Conservation (phyloP, 140 eudicot genomes). For the Oenanthe javanica region DNA sequence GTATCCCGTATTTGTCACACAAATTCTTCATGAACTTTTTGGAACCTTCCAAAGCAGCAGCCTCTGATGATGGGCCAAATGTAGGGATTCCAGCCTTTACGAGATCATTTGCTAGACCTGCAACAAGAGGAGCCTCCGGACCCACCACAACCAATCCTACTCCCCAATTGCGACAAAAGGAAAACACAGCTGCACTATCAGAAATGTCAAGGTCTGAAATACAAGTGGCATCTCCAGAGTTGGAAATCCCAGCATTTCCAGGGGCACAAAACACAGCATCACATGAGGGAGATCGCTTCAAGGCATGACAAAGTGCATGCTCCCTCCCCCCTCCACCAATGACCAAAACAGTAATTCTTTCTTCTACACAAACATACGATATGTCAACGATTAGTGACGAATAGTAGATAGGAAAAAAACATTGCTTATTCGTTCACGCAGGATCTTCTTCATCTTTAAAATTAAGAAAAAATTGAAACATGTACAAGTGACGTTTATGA, state of each 20-base stretch:
- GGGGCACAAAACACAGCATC: slow-evolving; percentile 91
- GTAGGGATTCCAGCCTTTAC: slow-evolving; percentile 72
- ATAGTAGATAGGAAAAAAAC: background rate
- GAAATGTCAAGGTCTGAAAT: slow-evolving; percentile 54
- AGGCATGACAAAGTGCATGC: slow-evolving; percentile 88
- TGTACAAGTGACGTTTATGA: background rate
- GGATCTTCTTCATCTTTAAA: background rate
- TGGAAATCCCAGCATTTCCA: slow-evolving; percentile 86
- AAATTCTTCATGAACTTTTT: slow-evolving; percentile 80
- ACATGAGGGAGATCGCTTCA: slow-evolving; percentile 69
- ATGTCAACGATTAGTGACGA: slow-evolving; percentile 1
- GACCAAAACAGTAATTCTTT: slow-evolving; percentile 67
- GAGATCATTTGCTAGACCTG: slow-evolving; percentile 93
- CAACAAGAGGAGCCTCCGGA: slow-evolving; percentile 91
- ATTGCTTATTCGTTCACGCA: background rate
- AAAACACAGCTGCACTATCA: slow-evolving; percentile 68
- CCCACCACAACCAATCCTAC: slow-evolving; percentile 91
- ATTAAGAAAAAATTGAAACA: background rate
- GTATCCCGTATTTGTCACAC: slow-evolving; percentile 84
- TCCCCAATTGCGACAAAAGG: slow-evolving; percentile 64
- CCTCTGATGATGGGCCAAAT: slow-evolving; percentile 95
- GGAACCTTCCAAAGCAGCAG: slow-evolving; percentile 97
- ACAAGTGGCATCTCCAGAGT: slow-evolving; percentile 92
- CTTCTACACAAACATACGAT: slow-evolving; percentile 30
- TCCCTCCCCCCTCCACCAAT: slow-evolving; percentile 98